Evolutionary conservation across 805 yeast genomes (phyloP).

Genomic region (Cyberlindnera mrakii): DNA sequence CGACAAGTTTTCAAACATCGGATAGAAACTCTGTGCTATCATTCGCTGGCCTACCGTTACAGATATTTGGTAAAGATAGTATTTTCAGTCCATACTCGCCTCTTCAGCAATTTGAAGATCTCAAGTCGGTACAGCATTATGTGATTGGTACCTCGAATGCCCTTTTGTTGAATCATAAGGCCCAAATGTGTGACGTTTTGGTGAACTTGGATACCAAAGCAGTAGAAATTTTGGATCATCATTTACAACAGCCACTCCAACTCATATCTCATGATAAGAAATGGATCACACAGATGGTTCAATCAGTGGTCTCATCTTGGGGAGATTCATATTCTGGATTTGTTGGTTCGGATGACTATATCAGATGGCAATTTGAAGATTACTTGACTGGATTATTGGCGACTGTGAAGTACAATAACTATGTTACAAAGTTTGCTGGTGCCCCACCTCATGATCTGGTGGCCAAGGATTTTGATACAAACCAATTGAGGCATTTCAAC

Average conservation of each 20-base stretch:
- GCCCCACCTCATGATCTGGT: conserved; percentile 28
- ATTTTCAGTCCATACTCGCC: conserved; percentile 93
- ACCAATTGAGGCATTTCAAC: conserved; percentile 37
- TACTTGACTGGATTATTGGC: conserved; percentile 74
- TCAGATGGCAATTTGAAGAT: conserved; percentile 85
- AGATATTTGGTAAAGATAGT: conserved; percentile 78
- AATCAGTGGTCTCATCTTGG: conserved; percentile 32
- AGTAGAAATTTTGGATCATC: conserved; percentile 41
- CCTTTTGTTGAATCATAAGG: conserved; percentile 60
- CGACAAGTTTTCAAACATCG: conserved; percentile 66
- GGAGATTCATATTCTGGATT: conserved; percentile 39
- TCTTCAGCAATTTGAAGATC: conserved; percentile 78
- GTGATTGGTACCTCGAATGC: conserved; percentile 87
- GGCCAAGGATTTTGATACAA: conserved; percentile 24
- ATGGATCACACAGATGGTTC: conserved; percentile 58
- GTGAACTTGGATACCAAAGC: conserved; percentile 55
- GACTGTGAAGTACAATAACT: conserved; percentile 62
- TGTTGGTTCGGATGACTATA: conserved; percentile 79
- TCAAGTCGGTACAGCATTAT: conserved; percentile 57
- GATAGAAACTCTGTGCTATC: conserved; percentile 70
- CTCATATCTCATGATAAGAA: conserved; percentile 60
- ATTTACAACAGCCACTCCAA: conserved; percentile 37
- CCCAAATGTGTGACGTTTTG: conserved; percentile 59
- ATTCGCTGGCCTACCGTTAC: conserved; percentile 85
- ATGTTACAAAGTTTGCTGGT: conserved; percentile 34